Evolutionary conservation across 2,329 filamentous ascomycete genomes (phyloP).

Genomic region (Exophiala spinifera): DNA sequence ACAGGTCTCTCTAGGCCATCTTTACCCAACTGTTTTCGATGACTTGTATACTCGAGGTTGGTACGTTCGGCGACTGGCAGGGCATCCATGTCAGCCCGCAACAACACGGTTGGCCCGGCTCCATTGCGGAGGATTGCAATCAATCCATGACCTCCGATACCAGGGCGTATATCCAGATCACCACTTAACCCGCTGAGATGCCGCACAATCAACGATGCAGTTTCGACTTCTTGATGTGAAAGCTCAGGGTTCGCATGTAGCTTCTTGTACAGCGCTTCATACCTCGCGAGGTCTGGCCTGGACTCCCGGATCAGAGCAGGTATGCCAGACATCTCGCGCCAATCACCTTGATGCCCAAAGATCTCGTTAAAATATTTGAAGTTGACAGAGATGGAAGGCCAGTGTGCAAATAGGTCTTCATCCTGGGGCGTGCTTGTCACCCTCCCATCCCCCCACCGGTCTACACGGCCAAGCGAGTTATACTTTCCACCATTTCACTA

Average conservation of each 20-base stretch:
- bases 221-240: constrained; percentile 53
- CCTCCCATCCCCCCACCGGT: no score
- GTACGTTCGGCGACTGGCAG: constrained; percentile 49
- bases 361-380: no score
- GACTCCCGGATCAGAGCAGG: neutral
- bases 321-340: no score
- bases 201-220: constrained; percentile 46
- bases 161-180: constrained; percentile 35
- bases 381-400: no score
- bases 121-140: constrained; percentile 43
- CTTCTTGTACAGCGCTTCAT: constrained; percentile 56
- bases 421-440: no score
- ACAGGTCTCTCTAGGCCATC: constrained; percentile 49
- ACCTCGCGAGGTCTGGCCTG: constrained; percentile 28
- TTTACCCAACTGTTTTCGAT: constrained; percentile 40
- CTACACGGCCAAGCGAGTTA: no score
- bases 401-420: no score
- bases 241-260: constrained; percentile 59
- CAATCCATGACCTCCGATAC: constrained; percentile 47
- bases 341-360: no score
- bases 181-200: constrained; percentile 35
- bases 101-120: constrained; percentile 41
- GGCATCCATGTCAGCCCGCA: constrained; percentile 50
- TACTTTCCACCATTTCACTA: no score
- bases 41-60: constrained; percentile 47